Percentiles rank a stretch among this genome's conserved stretches.
Evolutionary conservation across 176 grass and related monocot species (phyloP).

Genomic region (Ensete glaucum): DNA sequence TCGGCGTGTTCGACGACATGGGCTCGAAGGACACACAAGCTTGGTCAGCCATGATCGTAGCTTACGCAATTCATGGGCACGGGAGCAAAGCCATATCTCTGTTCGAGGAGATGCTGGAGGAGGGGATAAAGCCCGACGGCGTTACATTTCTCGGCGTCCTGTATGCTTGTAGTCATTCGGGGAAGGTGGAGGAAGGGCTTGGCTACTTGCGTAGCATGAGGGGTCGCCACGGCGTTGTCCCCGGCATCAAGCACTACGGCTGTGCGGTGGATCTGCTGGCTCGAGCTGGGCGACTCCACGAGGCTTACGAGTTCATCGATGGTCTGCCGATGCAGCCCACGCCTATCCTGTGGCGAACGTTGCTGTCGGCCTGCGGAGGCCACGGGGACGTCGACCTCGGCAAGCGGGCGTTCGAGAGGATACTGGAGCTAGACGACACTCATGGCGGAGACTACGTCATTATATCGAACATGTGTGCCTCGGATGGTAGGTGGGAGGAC

Average conservation of each 20-base stretch:
- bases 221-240: constrained; percentile 28
- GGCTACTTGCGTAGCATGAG: constrained; percentile 49
- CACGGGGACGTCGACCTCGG: constrained; percentile 25
- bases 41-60: constrained; percentile 69
- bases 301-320: constrained; percentile 55
- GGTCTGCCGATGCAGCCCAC: constrained; percentile 53
- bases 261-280: constrained; percentile 64
- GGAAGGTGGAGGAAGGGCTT: constrained; percentile 55
- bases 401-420: constrained; percentile 47
- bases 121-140: constrained; percentile 51
- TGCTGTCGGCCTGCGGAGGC: constrained; percentile 62
- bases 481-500: constrained; percentile 53
- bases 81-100: constrained; percentile 38
- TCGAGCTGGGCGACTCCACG: constrained; percentile 47
- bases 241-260: constrained; percentile 64
- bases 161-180: constrained; percentile 67
- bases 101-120: constrained; percentile 54
- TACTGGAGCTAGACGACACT: constrained; percentile 64
- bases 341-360: constrained; percentile 48
- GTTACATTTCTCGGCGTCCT: constrained; percentile 50
- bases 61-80: constrained; percentile 43
- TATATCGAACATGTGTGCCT: constrained; percentile 62
- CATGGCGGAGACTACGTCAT: constrained; percentile 73
- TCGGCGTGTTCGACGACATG: constrained; percentile 45
- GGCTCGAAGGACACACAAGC: constrained; percentile 50